These are phyloP conservation scores for Phytophthora sp. DNA, from an alignment of 352 stramenopile genomes.

Conservation along the genomic window DNA sequence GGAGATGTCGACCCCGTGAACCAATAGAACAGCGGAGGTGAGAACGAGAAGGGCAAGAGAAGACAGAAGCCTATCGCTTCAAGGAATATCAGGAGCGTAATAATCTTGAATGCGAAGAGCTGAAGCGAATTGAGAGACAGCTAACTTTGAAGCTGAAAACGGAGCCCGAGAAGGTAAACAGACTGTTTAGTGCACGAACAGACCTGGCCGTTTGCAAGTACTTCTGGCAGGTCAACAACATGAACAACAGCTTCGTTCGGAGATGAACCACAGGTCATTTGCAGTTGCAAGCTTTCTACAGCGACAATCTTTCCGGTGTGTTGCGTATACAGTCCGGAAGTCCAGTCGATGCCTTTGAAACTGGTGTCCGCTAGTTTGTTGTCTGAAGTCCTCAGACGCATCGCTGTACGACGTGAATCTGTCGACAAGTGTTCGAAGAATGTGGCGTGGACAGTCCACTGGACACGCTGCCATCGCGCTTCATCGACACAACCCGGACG, in stretches of 20 bases:
- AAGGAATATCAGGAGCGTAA: conserved; percentile 12
- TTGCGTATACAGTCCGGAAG: background rate
- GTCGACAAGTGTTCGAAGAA: conserved; percentile 21
- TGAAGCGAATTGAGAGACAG: conserved; percentile 4
- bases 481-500: no score
- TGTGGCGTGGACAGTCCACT: conserved; percentile 6
- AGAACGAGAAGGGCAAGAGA: background rate
- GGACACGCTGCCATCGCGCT: no score
- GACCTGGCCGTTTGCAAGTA: background rate
- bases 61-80: background rate
- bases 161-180: background rate
- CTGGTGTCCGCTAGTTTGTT: no score
- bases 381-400: conserved; percentile 17
- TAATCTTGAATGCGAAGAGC: conserved; percentile 22
- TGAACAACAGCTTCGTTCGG: background rate
- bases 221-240: conserved; percentile 13
- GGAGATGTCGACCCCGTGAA: background rate
- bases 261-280: conserved; percentile 21
- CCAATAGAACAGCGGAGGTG: background rate
- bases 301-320: conserved; percentile 4
- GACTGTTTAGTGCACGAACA: background rate
- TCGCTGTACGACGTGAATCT: conserved; percentile 18
- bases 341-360: background rate
- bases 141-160: background rate
- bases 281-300: conserved; percentile 12